Evolutionary conservation across 768 basidiomycete species (phyloP).

Genomic region (Tulasnella sp.): DNA sequence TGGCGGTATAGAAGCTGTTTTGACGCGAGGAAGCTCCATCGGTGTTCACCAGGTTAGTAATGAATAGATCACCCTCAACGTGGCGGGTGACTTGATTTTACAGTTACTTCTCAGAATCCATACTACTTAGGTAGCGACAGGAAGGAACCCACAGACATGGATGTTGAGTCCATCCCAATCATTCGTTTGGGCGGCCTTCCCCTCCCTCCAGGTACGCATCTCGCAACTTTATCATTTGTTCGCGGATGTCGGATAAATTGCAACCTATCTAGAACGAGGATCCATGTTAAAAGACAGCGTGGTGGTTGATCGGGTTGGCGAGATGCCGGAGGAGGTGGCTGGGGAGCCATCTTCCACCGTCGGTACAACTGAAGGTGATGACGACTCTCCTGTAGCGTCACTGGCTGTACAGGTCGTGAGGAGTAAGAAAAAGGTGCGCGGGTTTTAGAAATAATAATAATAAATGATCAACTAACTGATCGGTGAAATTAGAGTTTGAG

Average conservation of each 20-base stretch:
- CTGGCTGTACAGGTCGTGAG: too few species aligned
- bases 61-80: not conserved
- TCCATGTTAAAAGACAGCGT: constrained; percentile 28
- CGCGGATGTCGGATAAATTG: too few species aligned
- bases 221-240: not conserved
- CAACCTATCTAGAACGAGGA: constrained; percentile 25
- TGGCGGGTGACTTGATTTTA: not conserved
- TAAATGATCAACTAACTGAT: not conserved
- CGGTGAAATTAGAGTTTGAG: not conserved
- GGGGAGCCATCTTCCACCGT: constrained; percentile 9
- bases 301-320: constrained; percentile 66
- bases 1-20: not conserved
- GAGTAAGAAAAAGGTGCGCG: too few species aligned
- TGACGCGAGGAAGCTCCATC: not conserved
- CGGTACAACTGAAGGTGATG: too few species aligned
- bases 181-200: constrained; percentile 52
- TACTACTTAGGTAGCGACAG: not conserved
- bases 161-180: constrained; percentile 88
- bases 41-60: not conserved
- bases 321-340: constrained; percentile 63
- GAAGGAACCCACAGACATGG: constrained; percentile 30
- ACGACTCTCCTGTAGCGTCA: too few species aligned
- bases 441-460: not conserved
- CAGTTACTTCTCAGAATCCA: too few species aligned
- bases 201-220: constrained; percentile 8